Base-by-base conservation (phyloP, 163 green algal genomes). In the Coccomyxa subellipsoidea region DNA sequence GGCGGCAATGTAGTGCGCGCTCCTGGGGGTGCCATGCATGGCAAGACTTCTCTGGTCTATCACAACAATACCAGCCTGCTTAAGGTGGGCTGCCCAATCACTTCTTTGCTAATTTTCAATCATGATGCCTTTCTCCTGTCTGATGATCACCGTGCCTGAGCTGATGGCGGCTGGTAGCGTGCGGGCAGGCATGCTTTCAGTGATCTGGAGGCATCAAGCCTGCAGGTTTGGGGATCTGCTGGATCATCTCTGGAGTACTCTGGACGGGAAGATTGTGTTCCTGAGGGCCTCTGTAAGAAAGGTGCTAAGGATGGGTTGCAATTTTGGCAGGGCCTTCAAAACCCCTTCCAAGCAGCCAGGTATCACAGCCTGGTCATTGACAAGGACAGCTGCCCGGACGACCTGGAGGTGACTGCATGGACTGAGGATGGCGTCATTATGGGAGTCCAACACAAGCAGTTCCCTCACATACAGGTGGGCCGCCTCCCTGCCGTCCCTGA, bases 361-460 rank as follows among this genome's bases (percentile, higher is more conserved):
- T 98, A 98, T 88, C 95, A 98, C 90, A 94, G 85, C 81, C 88
- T 98, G 76, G 94, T 98, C 7, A 97, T 98, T 76, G 94, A 95
- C 76, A 87, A 91, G 78, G 92, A 97, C 5, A 95, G 84, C 29
- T 96, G 95, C 59, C 97, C 97, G 0, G 93, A 96, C 5, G 90
- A 94, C 23, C 88, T 99, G 79, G 96, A 99, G 85, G 88, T 98
- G 35, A 99, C 95, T 4, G 97, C 95, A 38, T 99, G 96, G 96
- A 98, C 95, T 0, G 96, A 99, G 77, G 97, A 99, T 84, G 94
- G 95, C 75, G 98, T 95, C 34, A 96, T 99, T 87, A 99, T 99
- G 96, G 97, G 85, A 3, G 93, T 98, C 35, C 89, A 92, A 31
- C 96, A 99, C 87, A 96, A 92, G 81, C 84, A 95, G 54, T 93